Conservation (phyloP, 495 filamentous ascomycete genomes). For the Tuber magnatum region DNA sequence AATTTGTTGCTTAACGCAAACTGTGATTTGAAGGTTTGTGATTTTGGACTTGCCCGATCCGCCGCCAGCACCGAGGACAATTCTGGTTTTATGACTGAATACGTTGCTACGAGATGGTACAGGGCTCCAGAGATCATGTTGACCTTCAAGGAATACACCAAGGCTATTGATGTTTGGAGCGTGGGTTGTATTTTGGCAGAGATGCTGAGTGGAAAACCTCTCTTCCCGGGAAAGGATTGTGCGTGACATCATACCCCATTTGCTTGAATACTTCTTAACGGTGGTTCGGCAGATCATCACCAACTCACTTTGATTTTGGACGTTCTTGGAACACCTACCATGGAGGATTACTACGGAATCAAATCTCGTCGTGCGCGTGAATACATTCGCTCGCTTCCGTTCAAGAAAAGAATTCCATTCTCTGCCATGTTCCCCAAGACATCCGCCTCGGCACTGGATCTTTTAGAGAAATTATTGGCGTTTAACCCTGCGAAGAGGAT, state of each 20-base stretch:
- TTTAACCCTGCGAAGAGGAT: constrained; percentile 99
- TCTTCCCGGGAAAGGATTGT: constrained; percentile 99
- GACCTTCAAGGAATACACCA: constrained; percentile 99
- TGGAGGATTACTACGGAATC: constrained; percentile 99
- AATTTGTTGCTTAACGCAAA: constrained; percentile 97
- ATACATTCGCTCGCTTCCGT: constrained; percentile 98
- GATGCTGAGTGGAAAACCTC: constrained; percentile 97
- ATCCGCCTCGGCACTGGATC: constrained; percentile 82
- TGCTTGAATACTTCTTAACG: constrained; percentile 1
- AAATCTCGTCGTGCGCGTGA: constrained; percentile 96
- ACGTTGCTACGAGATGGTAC: constrained; percentile 98
- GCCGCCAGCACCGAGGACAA: constrained; percentile 95
- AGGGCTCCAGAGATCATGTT: constrained; percentile 99
- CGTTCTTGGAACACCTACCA: constrained; percentile 95
- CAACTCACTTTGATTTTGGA: constrained; percentile 97
- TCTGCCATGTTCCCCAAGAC: constrained; percentile 96
- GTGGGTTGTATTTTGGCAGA: constrained; percentile 99
- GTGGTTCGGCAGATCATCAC: constrained; percentile 68
- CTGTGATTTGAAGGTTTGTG: constrained; percentile 97
- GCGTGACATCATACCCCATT: constrained; percentile 44
- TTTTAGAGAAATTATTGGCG: constrained; percentile 89
- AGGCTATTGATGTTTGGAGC: constrained; percentile 99
- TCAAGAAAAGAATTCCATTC: constrained; percentile 99
- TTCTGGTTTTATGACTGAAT: constrained; percentile 99
- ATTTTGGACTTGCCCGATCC: constrained; percentile 91